Evolutionary conservation across 495 filamentous ascomycete species (phyloP).

Genomic region (Cercophora sp.): DNA sequence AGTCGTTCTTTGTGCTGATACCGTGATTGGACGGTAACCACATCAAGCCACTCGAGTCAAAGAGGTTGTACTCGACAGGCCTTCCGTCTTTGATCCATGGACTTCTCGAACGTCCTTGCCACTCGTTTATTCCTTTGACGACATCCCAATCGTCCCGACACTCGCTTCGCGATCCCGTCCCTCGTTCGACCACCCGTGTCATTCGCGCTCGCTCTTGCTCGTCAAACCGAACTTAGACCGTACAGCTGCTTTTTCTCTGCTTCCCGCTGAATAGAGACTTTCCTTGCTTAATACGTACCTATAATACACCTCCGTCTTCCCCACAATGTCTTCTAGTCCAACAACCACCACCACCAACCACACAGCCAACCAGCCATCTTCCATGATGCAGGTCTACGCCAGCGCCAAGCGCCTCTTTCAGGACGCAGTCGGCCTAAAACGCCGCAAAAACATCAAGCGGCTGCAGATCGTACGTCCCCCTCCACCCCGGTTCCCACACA

Average conservation of each 20-base stretch:
- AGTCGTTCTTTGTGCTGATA: constrained; percentile 7
- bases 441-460: constrained; percentile 18
- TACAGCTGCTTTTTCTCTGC: too few relatives aligned
- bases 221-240: too few relatives aligned
- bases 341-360: too few relatives aligned
- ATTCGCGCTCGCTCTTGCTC: neutral
- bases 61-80: constrained; percentile 7
- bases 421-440: constrained; percentile 16
- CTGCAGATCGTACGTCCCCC: constrained; percentile 24
- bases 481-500: too few relatives aligned
- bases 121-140: constrained; percentile 28
- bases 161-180: constrained; percentile 10
- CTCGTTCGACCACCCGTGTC: neutral
- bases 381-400: constrained; percentile 17
- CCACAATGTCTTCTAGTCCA: too few relatives aligned
- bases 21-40: constrained; percentile 9
- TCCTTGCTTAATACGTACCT: too few relatives aligned
- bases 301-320: too few relatives aligned
- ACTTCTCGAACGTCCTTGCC: constrained; percentile 8
- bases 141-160: constrained; percentile 6
- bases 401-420: constrained; percentile 26
- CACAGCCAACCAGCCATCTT: neutral
- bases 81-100: constrained; percentile 14
- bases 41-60: constrained; percentile 8
- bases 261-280: too few relatives aligned